Conservation (phyloP, 441 rosid species). For the Pelargonium cotyledonis region DNA sequence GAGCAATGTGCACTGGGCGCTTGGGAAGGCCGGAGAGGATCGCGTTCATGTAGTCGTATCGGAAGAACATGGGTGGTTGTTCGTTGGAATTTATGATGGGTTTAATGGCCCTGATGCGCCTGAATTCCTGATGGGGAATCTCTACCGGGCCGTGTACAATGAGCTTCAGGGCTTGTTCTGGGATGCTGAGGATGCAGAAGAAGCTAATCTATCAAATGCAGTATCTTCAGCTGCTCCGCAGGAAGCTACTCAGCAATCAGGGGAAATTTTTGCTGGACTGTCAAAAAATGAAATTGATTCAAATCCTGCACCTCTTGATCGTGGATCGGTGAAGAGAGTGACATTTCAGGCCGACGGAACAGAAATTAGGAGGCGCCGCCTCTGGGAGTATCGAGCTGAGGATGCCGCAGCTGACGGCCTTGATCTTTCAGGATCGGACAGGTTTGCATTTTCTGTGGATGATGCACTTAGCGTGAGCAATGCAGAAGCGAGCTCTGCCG, state of each 20-base stretch:
- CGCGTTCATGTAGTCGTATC: slow-evolving; percentile 92
- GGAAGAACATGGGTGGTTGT: slow-evolving; percentile 95
- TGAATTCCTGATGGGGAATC: slow-evolving; percentile 83
- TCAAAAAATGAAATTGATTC: slow-evolving; percentile 1
- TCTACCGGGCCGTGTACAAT: slow-evolving; percentile 75
- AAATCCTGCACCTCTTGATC: slow-evolving; percentile 26
- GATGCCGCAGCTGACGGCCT: slow-evolving; percentile 75
- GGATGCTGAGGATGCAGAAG: slow-evolving; percentile 58
- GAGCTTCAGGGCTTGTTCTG: slow-evolving; percentile 87
- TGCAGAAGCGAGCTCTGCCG: slow-evolving; percentile 41
- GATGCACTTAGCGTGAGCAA: slow-evolving; percentile 69
- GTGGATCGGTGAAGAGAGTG: slow-evolving; percentile 34
- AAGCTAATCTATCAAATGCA: slow-evolving; percentile 18
- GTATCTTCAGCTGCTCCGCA: slow-evolving; percentile 14
- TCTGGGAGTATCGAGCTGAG: slow-evolving; percentile 85
- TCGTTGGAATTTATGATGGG: slow-evolving; percentile 93
- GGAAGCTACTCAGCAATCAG: neutral
- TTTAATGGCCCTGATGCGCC: slow-evolving; percentile 40
- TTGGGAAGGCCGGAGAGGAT: slow-evolving; percentile 96
- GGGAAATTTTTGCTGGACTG: neutral
- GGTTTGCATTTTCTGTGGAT: slow-evolving; percentile 86
- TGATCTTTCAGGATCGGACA: slow-evolving; percentile 88
- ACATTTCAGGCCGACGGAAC: slow-evolving; percentile 52
- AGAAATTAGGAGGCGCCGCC: slow-evolving; percentile 46
- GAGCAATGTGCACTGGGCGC: slow-evolving; percentile 82